phyloP scores from a whole-genome alignment of 306 rosid species.

The Carpinus viminea region DNA sequence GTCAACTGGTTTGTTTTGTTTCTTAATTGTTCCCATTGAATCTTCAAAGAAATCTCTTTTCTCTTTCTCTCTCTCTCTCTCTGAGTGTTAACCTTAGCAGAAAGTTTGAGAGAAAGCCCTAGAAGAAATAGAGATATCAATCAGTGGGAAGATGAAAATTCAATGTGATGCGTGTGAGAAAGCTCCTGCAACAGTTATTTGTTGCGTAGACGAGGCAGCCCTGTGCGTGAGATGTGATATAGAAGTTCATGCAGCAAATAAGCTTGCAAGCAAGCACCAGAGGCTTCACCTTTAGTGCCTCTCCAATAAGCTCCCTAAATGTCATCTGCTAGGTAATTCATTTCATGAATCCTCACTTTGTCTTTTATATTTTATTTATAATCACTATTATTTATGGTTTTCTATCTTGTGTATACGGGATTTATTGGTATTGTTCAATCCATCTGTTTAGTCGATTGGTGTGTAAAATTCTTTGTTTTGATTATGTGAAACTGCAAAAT shows the following conservation, averaged over 20 bases:
- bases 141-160: constrained; percentile 58
- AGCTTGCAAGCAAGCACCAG: constrained; percentile 97
- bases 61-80: neutral
- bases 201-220: constrained; percentile 98
- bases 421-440: no score
- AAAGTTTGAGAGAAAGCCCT: neutral
- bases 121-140: neutral
- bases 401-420: no score
- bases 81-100: neutral
- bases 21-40: neutral
- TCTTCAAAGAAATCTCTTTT: neutral
- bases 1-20: no score
- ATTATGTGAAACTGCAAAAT: neutral
- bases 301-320: constrained; percentile 84
- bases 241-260: constrained; percentile 97
- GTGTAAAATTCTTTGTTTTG: neutral
- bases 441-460: neutral
- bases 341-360: neutral
- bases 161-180: constrained; percentile 99
- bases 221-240: constrained; percentile 87
- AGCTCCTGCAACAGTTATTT: constrained; percentile 88
- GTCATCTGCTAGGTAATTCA: constrained; percentile 79
- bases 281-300: constrained; percentile 83
- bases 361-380: constrained; percentile 2
- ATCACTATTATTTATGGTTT: neutral